Evolutionary conservation across 2,329 filamentous ascomycete genomes (phyloP), one percentile per base, ranked within the genome.

Genomic region (Colletotrichum sp.): DNA sequence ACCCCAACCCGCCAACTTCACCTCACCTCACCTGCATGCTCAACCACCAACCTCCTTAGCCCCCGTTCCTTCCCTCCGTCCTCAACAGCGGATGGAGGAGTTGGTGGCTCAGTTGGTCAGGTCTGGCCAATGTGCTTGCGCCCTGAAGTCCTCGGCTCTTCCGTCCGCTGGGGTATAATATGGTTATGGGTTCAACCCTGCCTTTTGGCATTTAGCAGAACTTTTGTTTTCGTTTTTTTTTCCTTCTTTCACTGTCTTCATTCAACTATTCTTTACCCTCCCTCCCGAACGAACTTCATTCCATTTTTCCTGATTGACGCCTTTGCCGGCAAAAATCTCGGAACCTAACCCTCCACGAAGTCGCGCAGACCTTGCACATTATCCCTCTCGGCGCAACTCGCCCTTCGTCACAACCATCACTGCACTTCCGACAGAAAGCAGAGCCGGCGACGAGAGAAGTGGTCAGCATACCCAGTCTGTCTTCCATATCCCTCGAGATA

Each of bases 351-450:
- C 14, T 36, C 34, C 34, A 36, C 14, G 14, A 36, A 36, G 4
- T 36, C 34, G 34, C 32, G 13, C 34, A 16, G 36, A 39, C 2
- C 3, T 8, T 39, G 1, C 36, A 18, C 36, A 39, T 8, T 1
- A 16, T 7, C 16, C 13, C 36, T 1, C 0, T 1, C 36, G 36
- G 36, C 7, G 7, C 16, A 0, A 18, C 14, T 39, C 36, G 16
- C 0, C 36, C 36, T 0, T 4, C 0, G 36, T 3, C 5, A 18
- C 16, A 43, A 43, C 16, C 36, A 18, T 43, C 1, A 0, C 1
- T 43, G 36, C 14, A 39, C 1, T 4, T 39, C 16, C 0, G 7
- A 18, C 1, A 18, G 0, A 39, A 0, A 5, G 36, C 36, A 39
- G 14, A 1, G 36, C 0, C 16, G 36, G 36, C 36, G 14, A 39